phyloP scores from a whole-genome alignment of 2,329 filamentous ascomycete species.

The Ceratocystiopsis brevicomis region DNA sequence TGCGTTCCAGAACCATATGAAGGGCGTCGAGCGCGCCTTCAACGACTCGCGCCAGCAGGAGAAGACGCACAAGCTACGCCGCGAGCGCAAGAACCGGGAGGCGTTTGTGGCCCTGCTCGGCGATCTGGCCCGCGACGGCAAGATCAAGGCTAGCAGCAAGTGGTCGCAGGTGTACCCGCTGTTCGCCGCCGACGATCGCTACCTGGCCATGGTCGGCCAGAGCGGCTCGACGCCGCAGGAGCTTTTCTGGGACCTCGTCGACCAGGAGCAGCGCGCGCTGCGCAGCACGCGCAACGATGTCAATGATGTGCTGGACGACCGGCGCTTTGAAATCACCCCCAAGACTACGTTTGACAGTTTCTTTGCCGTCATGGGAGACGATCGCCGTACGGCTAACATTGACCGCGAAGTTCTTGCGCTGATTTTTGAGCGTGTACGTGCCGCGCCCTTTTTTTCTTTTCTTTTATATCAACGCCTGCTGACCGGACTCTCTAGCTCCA shows the following conservation, averaged over 20 bases:
- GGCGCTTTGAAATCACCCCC: conserved; percentile 74
- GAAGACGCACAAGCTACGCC: conserved; percentile 60
- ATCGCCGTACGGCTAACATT: conserved; percentile 76
- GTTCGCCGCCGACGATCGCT: conserved; percentile 66
- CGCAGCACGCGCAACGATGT: conserved; percentile 67
- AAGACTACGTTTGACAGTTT: conserved; percentile 85
- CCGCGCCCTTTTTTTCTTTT: conserved; percentile 4
- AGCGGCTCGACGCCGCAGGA: conserved; percentile 71
- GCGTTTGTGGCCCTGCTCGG: conserved; percentile 55
- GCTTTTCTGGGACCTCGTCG: conserved; percentile 87
- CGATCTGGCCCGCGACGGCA: conserved; percentile 55
- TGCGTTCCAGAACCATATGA: conserved; percentile 90
- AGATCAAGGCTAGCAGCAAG: conserved; percentile 76
- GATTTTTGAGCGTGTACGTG: conserved; percentile 63
- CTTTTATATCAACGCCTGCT: not conserved
- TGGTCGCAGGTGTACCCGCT: conserved; percentile 67
- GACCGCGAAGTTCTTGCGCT: conserved; percentile 58
- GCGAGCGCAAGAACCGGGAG: conserved; percentile 75
- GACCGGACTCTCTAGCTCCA: conserved; percentile 36
- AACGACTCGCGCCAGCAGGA: conserved; percentile 81
- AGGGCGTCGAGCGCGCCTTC: conserved; percentile 71
- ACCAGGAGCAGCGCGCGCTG: conserved; percentile 81
- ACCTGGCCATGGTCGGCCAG: conserved; percentile 66
- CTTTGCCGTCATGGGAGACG: conserved; percentile 59
- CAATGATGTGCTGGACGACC: conserved; percentile 76